Conservation (phyloP, 768 basidiomycete species). For the Inosperma sp. region DNA sequence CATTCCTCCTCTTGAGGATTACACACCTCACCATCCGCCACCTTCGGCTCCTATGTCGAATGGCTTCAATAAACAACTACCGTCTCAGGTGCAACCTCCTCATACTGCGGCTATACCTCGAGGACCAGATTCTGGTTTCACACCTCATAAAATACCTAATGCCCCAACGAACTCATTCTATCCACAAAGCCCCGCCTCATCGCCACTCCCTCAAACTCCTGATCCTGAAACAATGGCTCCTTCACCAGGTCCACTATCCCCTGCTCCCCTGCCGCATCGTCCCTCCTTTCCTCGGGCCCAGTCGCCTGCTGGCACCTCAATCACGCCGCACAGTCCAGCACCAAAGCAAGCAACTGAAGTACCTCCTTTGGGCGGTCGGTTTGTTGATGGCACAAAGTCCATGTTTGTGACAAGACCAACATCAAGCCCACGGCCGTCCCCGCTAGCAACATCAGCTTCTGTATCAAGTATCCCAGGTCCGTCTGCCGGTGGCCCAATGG, state of each 20-base stretch:
- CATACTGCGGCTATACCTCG: constrained; percentile 30
- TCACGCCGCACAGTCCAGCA: constrained; percentile 26
- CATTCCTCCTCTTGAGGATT: constrained; percentile 63
- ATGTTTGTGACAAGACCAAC: constrained; percentile 62
- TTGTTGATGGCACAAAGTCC: constrained; percentile 73
- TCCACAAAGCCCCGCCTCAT: constrained; percentile 18
- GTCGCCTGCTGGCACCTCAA: constrained; percentile 47
- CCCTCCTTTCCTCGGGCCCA: constrained; percentile 26
- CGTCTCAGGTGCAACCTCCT: constrained; percentile 31
- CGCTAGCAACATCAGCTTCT: constrained; percentile 34
- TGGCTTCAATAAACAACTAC: constrained; percentile 28
- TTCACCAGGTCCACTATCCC: constrained; percentile 17
- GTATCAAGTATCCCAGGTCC: constrained; percentile 25
- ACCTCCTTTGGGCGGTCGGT: constrained; percentile 58
- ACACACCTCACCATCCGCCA: constrained; percentile 31
- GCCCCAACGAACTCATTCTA: constrained; percentile 15
- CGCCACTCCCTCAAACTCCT: constrained; percentile 23
- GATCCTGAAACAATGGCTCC: constrained; percentile 9
- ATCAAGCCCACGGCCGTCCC: constrained; percentile 31
- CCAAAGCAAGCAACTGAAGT: constrained; percentile 31
- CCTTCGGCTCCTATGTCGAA: constrained; percentile 32
- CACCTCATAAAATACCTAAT: constrained; percentile 24
- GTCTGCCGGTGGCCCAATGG: constrained; percentile 22
- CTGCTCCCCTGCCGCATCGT: constrained; percentile 17
- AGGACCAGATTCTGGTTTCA: constrained; percentile 19